These are phyloP conservation scores for Picochlorum sp. DNA, from an alignment of 139 green algal species.

Conservation along the genomic window DNA sequence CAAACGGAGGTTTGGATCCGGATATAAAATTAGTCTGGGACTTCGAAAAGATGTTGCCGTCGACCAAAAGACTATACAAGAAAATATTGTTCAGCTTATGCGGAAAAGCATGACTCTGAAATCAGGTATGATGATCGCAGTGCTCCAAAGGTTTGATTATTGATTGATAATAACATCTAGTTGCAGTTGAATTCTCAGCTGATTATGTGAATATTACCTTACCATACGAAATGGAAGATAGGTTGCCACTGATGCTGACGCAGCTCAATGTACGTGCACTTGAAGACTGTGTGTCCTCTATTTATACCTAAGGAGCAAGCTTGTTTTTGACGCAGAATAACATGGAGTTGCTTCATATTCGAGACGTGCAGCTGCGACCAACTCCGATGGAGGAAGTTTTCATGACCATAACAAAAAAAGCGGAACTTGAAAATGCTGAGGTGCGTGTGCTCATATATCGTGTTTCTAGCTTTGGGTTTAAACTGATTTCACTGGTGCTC, in stretches of 20 bases:
- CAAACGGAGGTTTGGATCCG: conserved; percentile 80
- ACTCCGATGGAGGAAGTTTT: conserved; percentile 62
- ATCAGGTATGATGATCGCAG: background rate
- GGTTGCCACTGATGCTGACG: conserved; percentile 42
- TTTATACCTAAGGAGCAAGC: background rate
- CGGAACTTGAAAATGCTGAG: conserved; percentile 32
- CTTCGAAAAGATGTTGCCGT: background rate
- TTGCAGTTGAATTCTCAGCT: conserved; percentile 37
- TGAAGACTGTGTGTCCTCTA: too few species aligned
- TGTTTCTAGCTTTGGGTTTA: background rate
- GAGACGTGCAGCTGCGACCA: conserved; percentile 61
- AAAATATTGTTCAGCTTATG: conserved; percentile 5
- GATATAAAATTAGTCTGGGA: conserved; percentile 54
- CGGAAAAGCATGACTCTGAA: conserved; percentile 21
- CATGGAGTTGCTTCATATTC: conserved; percentile 34
- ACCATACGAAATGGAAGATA: conserved; percentile 34
- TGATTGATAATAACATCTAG: conserved; percentile 13
- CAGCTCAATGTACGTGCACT: conserved; percentile 27
- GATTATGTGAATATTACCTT: conserved; percentile 61
- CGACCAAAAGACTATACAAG: conserved; percentile 4
- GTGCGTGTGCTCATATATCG: conserved; percentile 1
- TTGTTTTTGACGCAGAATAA: conserved; percentile 18
- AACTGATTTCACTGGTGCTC: background rate
- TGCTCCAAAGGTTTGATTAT: conserved; percentile 11
- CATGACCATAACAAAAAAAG: conserved; percentile 57